A percentile compares a stretch with the other conserved stretches of the same genome.
These are phyloP conservation scores for Cercospora zeina DNA, from an alignment of 2,329 filamentous ascomycete genomes.

Conservation along the genomic window DNA sequence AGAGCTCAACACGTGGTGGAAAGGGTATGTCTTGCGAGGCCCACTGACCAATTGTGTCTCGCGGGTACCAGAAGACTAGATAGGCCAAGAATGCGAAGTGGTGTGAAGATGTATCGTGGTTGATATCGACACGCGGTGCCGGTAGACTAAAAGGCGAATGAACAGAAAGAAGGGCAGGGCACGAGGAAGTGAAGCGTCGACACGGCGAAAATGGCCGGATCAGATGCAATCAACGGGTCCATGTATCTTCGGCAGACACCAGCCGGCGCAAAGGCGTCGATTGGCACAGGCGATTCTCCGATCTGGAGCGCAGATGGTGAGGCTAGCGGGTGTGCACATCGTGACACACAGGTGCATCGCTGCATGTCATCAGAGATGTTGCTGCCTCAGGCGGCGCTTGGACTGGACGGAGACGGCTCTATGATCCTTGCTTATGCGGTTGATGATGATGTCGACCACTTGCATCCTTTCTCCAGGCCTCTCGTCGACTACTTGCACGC, in stretches of 20 bases:
- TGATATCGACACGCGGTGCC: not conserved
- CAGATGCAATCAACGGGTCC: not conserved
- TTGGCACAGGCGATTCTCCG: not conserved
- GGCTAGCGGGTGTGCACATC: constrained; percentile 9
- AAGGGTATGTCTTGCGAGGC: not conserved
- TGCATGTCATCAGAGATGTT: constrained; percentile 17
- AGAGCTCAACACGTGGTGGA: not conserved
- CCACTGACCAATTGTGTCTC: not conserved
- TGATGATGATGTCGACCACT: constrained; percentile 15
- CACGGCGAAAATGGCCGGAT: not conserved
- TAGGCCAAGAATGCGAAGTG: no score
- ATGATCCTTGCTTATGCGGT: constrained; percentile 21
- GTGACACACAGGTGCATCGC: not conserved
- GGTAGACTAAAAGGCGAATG: not conserved
- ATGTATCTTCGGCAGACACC: not conserved
- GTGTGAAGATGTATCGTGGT: not conserved
- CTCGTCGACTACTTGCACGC: constrained; percentile 6
- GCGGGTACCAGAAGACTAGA: not conserved
- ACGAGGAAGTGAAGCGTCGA: no score
- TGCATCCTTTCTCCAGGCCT: not conserved
- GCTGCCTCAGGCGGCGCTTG: constrained; percentile 9
- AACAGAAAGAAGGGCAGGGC: no score
- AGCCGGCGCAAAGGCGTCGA: not conserved
- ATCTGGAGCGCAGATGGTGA: constrained; percentile 11
- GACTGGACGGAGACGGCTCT: no score